phyloP scores from a whole-genome alignment of 208 protist species.

The Leishmania guyanensis region DNA sequence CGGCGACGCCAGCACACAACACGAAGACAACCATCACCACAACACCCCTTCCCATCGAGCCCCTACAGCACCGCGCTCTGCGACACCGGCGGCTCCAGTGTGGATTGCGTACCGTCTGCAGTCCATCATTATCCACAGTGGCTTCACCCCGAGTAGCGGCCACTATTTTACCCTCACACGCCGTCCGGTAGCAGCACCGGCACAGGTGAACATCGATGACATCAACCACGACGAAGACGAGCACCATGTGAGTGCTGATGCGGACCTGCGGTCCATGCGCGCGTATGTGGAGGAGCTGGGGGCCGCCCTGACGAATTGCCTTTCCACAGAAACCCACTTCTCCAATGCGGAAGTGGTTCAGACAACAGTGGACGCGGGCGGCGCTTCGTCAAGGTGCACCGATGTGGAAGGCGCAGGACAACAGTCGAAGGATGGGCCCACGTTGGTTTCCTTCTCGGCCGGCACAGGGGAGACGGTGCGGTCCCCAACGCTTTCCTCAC shows the following conservation, averaged over 20 bases:
- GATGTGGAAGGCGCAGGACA: not conserved
- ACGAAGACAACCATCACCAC: not conserved
- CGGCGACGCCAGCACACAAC: not conserved
- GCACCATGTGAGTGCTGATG: not conserved
- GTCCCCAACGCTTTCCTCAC: conserved; percentile 5
- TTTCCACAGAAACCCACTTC: not conserved
- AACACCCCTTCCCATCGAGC: not conserved
- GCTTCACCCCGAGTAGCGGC: conserved; percentile 55
- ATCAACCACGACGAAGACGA: not conserved
- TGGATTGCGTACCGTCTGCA: conserved; percentile 54
- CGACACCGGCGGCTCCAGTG: not conserved
- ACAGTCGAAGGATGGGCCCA: not conserved
- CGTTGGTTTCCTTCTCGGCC: not conserved
- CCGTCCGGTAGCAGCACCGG: not conserved
- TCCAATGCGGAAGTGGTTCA: not conserved
- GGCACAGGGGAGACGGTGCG: not conserved
- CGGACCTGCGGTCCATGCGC: not conserved
- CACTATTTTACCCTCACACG: conserved; percentile 63
- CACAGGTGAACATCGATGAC: not conserved
- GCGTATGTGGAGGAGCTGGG: conserved; percentile 11
- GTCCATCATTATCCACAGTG: conserved; percentile 71
- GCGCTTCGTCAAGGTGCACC: not conserved
- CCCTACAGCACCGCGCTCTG: not conserved
- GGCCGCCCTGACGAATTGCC: conserved; percentile 8
- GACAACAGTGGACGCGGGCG: not conserved